A percentile compares a stretch with the other conserved stretches of the same genome.
Evolutionary conservation across 257 asterid species (phyloP).

Genomic region (Jacaranda mimosifolia): DNA sequence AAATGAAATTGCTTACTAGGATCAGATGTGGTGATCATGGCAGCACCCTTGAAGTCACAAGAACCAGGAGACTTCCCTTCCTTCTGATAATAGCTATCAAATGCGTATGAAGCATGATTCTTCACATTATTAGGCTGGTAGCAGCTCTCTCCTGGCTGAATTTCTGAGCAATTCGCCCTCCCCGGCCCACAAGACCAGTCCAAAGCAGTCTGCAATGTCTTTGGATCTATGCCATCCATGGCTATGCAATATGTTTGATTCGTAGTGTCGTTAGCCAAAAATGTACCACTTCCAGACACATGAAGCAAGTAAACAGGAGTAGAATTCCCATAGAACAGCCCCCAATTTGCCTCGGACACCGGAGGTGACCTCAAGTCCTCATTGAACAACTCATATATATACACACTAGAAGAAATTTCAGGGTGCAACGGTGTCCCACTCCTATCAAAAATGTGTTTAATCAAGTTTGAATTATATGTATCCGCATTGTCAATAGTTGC

Average conservation of each 20-base stretch:
- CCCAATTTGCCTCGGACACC: conserved; percentile 92
- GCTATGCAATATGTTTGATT: conserved; percentile 88
- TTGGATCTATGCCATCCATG: conserved; percentile 68
- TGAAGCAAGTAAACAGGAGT: conserved; percentile 95
- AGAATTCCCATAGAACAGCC: conserved; percentile 81
- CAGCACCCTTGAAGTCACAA: conserved; percentile 98
- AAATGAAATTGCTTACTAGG: conserved; percentile 77
- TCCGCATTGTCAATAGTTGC: conserved; percentile 90
- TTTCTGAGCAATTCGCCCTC: conserved; percentile 90
- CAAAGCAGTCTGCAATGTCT: conserved; percentile 86
- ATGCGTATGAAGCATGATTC: conserved; percentile 92
- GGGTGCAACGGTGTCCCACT: conserved; percentile 94
- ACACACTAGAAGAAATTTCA: conserved; percentile 79
- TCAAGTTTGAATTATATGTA: conserved; percentile 85
- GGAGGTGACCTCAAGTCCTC: conserved; percentile 96
- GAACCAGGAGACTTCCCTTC: conserved; percentile 71
- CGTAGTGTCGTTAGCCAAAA: conserved; percentile 92
- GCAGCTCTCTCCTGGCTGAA: conserved; percentile 96
- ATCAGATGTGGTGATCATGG: conserved; percentile 96
- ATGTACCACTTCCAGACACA: conserved; percentile 90
- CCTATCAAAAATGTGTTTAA: conserved; percentile 76
- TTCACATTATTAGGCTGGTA: conserved; percentile 88
- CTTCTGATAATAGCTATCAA: conserved; percentile 92
- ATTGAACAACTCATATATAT: conserved; percentile 86
- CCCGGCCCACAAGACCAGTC: conserved; percentile 99